Base-by-base conservation (phyloP, 192 early-diverging fungal genomes). In the Linnemannia schmuckeri region DNA sequence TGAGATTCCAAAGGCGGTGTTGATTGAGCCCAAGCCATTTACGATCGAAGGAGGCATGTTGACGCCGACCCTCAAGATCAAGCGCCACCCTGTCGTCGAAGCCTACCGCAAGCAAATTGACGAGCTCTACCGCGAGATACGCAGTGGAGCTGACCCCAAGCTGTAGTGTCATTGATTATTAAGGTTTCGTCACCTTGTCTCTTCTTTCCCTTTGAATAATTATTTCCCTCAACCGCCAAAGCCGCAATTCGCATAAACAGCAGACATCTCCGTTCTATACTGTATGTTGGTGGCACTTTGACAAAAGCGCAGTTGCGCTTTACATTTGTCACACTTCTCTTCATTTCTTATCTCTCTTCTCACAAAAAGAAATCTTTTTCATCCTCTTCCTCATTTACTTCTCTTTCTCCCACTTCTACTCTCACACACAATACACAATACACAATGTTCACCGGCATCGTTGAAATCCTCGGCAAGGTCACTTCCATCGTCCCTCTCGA, bases 361-460 rank as follows among this genome's bases (percentile, higher is more conserved):
- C 27, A 52, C 49, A 52, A 33, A 66, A 66, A 12, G 27, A 10
- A 66, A 33, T 15, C n/a, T 66, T 30, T 13, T 66, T 66, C 61
- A 55, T 7, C 55, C 7, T 57, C n/a, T 18, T 55, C 18, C 54
- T 55, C 44, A 46, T 12, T 57, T 2, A 2, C 27, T 30, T 66
- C 37, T 42, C 70, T 72, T 27, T 75, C 47, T 40, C 35, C 18
- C 22, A 24, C 37, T 57, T 22, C 57, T 22, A 42, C 49, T 30
- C 40, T 12, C 70, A 41, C 12, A 17, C 72, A 46, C 72, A 46
- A 33, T 35, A 49, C 77, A 20, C 42, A 15, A 27, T 38, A 27
- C 77, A 3, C 70, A 66, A 99, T 99, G 98, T 99, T 99, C 87
- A 99, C 99, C 0, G 99, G 99, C 72, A 97, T 99, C 68, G 96